A percentile compares a stretch with the other conserved stretches of the same genome.
Conservation (phyloP, 208 protist genomes). For the Chromosphaera perkinsii region DNA sequence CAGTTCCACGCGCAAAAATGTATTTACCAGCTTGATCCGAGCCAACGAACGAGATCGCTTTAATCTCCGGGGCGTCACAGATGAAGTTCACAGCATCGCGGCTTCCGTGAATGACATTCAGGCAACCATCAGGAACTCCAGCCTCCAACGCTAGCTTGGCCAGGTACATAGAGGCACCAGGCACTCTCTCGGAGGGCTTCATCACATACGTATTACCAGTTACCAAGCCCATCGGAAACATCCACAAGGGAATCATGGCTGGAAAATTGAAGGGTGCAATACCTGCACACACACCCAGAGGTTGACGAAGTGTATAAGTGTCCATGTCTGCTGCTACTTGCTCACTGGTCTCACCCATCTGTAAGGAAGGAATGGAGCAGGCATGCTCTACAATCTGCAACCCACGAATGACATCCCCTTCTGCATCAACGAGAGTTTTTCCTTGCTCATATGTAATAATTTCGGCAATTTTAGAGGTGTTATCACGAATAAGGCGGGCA, state of each 20-base stretch:
- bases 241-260: constrained; percentile 81
- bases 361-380: constrained; percentile 53
- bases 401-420: constrained; percentile 78
- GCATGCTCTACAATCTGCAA: constrained; percentile 79
- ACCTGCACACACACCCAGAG: constrained; percentile 79
- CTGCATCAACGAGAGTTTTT: constrained; percentile 75
- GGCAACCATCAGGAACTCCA: constrained; percentile 65
- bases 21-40: constrained; percentile 66
- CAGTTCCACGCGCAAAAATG: constrained; percentile 67
- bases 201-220: constrained; percentile 82
- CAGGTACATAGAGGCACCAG: constrained; percentile 52
- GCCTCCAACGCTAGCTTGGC: constrained; percentile 59
- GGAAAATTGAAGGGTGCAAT: constrained; percentile 77
- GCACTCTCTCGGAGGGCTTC: constrained; percentile 82
- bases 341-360: constrained; percentile 77
- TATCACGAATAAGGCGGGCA: constrained; percentile 61
- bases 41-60: constrained; percentile 84
- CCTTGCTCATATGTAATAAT: constrained; percentile 74
- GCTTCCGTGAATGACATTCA: constrained; percentile 75
- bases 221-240: constrained; percentile 76
- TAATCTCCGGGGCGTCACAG: constrained; percentile 73
- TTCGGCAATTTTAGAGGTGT: constrained; percentile 62
- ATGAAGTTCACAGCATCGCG: constrained; percentile 79
- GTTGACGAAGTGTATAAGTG: constrained; percentile 71
- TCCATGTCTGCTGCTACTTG: constrained; percentile 71